Evolutionary conservation across 768 basidiomycete species (phyloP).

Genomic region (Boletus pseudo-olivaceus): DNA sequence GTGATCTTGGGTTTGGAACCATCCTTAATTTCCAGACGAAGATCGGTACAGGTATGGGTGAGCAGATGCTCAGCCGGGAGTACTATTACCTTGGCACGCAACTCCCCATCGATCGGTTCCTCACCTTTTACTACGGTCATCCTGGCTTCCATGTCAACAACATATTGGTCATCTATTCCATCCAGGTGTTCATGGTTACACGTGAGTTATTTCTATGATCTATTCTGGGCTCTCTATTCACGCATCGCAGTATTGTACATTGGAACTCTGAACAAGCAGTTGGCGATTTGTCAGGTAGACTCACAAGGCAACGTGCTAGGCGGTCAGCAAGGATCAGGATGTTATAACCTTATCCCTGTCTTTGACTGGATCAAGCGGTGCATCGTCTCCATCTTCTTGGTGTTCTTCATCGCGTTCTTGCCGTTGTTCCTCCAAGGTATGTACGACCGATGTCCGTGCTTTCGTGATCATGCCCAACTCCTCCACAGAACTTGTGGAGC

Average conservation of each 20-base stretch:
- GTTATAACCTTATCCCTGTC: conserved; percentile 94
- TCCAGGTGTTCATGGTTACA: conserved; percentile 96
- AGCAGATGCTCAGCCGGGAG: conserved; percentile 99
- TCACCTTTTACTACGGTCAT: conserved; percentile 99
- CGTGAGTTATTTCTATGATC: conserved; percentile 46
- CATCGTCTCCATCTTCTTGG: conserved; percentile 96
- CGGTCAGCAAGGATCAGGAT: conserved; percentile 73
- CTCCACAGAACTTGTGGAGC: conserved; percentile 81
- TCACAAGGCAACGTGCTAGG: conserved; percentile 72
- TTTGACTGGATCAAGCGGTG: conserved; percentile 98
- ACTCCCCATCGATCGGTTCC: conserved; percentile 95
- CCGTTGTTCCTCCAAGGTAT: conserved; percentile 93
- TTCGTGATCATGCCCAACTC: conserved; percentile 1
- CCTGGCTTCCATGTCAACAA: conserved; percentile 99
- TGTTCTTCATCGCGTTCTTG: conserved; percentile 97
- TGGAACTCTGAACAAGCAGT: conserved; percentile 92
- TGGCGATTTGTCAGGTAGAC: conserved; percentile 86
- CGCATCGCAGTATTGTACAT: conserved; percentile 73
- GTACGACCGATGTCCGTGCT: conserved; percentile 11
- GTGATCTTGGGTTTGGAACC: conserved; percentile 98
- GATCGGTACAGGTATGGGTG: conserved; percentile 99
- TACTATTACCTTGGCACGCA: conserved; percentile 99
- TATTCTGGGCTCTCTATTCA: conserved; percentile 1
- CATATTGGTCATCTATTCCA: conserved; percentile 96
- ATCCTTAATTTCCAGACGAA: conserved; percentile 99